Evolutionary conservation across 1,284 basidiomycete species (phyloP).

Genomic region (Boletellus deceptivus): DNA sequence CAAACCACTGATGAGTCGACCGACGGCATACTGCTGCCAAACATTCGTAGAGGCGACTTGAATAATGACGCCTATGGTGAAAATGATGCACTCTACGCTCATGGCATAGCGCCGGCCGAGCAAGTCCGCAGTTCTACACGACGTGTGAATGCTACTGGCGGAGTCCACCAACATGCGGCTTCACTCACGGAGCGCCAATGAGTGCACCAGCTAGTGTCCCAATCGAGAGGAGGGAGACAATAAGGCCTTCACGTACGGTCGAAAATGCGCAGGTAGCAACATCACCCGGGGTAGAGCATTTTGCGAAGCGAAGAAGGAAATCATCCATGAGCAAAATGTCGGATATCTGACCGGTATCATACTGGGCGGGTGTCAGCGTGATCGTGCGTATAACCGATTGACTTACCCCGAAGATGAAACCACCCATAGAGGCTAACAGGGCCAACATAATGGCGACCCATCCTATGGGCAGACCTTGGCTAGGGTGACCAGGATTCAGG

Average conservation of each 20-base stretch:
- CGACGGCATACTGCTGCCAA: slow-evolving; percentile 69
- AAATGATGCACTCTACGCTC: slow-evolving; percentile 63
- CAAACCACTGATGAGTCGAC: slow-evolving; percentile 65
- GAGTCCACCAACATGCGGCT: not conserved
- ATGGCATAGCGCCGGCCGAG: slow-evolving; percentile 74
- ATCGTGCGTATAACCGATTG: not conserved
- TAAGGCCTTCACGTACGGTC: slow-evolving; percentile 56
- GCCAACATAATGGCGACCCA: slow-evolving; percentile 65
- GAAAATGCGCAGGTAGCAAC: slow-evolving; percentile 49
- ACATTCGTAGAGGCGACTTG: slow-evolving; percentile 48
- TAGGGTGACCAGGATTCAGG: not conserved
- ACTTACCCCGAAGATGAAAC: slow-evolving; percentile 66
- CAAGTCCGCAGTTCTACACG: slow-evolving; percentile 55
- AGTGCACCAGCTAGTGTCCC: slow-evolving; percentile 64
- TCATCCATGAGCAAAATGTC: slow-evolving; percentile 77
- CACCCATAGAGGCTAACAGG: slow-evolving; percentile 73
- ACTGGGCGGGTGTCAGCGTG: slow-evolving; percentile 27
- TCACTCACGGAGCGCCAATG: slow-evolving; percentile 54
- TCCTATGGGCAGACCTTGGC: slow-evolving; percentile 51
- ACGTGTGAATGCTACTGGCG: not conserved
- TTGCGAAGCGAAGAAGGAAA: slow-evolving; percentile 64
- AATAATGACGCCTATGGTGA: slow-evolving; percentile 69
- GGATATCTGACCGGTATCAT: slow-evolving; percentile 78
- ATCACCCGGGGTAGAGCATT: slow-evolving; percentile 42
- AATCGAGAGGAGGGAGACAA: slow-evolving; percentile 68